Evolutionary conservation across 305 asterid species (phyloP).

Genomic region (Solanum hybrid): DNA sequence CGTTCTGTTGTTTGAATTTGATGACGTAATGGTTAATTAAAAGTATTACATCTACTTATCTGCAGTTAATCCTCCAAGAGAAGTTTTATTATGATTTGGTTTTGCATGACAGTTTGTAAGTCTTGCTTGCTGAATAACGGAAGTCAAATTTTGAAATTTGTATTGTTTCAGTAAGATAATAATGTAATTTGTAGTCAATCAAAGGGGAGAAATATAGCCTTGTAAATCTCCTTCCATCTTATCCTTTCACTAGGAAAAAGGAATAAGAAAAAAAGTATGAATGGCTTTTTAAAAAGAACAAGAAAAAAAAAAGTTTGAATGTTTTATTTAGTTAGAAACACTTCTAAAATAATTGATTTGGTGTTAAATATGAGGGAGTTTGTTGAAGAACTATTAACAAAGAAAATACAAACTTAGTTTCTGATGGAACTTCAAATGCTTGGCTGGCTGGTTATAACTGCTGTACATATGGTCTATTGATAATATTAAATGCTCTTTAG

Average conservation of each 20-base stretch:
- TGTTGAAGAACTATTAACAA: not conserved
- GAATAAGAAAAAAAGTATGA: not conserved
- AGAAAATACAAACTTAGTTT: not conserved
- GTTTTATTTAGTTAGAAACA: not conserved
- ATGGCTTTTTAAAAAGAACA: not conserved
- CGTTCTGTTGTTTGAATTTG: not conserved
- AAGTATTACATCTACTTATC: not conserved
- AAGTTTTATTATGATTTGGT: not conserved
- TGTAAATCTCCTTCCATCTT: not conserved
- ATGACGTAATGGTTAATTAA: not conserved
- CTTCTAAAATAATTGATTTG: not conserved
- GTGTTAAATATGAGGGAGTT: not conserved
- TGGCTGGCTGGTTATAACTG: not conserved
- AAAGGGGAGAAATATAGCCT: not conserved
- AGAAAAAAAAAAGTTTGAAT: not conserved
- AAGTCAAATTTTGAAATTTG: not conserved
- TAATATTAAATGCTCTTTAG: not conserved
- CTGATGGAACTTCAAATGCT: constrained; percentile 1
- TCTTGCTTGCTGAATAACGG: not conserved
- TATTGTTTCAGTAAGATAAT: not conserved
- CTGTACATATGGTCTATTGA: not conserved
- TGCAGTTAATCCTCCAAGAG: not conserved
- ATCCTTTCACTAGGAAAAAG: not conserved
- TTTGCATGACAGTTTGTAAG: not conserved
- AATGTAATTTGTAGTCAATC: not conserved